A percentile compares a stretch with the other conserved stretches of the same genome.
These are phyloP conservation scores for Aspergillus floridensis DNA, from an alignment of 2,329 filamentous ascomycete genomes.

Conservation along the genomic window DNA sequence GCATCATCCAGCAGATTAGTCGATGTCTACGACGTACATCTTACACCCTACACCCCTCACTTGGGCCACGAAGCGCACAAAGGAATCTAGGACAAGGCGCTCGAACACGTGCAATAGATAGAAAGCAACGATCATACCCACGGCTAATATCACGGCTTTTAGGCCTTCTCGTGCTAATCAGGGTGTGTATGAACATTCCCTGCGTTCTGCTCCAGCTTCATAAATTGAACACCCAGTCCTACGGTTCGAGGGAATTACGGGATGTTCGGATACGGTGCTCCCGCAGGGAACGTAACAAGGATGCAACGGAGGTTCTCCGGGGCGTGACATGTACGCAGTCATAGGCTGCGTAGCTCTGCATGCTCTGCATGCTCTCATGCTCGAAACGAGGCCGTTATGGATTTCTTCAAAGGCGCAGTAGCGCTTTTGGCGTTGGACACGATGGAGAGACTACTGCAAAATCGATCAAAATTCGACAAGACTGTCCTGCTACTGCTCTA, in stretches of 20 bases:
- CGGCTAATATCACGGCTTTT: not conserved
- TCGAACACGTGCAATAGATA: not conserved
- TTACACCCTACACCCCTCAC: not conserved
- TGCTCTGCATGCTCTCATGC: constrained; percentile 1
- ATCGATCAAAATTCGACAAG: not conserved
- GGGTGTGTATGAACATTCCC: not conserved
- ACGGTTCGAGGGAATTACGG: not conserved
- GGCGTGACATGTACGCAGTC: not conserved
- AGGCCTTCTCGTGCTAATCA: not conserved
- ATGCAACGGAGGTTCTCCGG: constrained; percentile 1
- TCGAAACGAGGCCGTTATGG: not conserved
- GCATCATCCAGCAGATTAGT: not conserved
- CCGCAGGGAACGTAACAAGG: constrained; percentile 1
- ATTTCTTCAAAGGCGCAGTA: not conserved
- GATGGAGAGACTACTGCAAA: not conserved
- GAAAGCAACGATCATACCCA: not conserved
- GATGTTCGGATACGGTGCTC: not conserved
- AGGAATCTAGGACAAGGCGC: not conserved
- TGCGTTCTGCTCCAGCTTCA: not conserved
- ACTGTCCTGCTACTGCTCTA: not conserved
- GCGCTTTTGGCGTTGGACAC: not conserved
- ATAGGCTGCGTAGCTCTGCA: constrained; percentile 6
- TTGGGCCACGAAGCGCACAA: not conserved
- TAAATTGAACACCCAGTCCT: not conserved
- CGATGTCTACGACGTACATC: not conserved